A percentile compares a stretch with the other conserved stretches of the same genome.
Conservation (phyloP, 768 basidiomycete species). For the Exsudoporus frostii region DNA sequence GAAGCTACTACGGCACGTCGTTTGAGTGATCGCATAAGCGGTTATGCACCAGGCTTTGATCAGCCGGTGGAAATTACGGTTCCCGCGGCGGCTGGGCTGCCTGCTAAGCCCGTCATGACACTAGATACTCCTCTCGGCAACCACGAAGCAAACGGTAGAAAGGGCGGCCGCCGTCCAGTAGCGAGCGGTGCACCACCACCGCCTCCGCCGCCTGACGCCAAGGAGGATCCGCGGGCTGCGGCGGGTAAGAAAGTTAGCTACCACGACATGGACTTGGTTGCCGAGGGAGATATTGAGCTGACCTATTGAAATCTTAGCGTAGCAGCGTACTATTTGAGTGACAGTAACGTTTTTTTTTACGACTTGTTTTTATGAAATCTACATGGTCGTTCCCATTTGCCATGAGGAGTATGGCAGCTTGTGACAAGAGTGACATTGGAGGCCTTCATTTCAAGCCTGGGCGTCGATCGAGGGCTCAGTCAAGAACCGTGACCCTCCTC, state of each 20-base stretch:
- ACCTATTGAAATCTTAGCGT: conserved; percentile 35
- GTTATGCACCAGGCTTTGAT: conserved; percentile 56
- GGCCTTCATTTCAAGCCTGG: conserved; percentile 22
- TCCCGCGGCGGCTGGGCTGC: conserved; percentile 70
- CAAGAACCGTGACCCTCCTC: conserved; percentile 9
- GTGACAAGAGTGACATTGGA: conserved; percentile 29
- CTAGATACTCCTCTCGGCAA: conserved; percentile 50
- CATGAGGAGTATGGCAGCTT: conserved; percentile 26
- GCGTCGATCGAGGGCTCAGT: conserved; percentile 29
- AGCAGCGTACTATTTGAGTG: conserved; percentile 25
- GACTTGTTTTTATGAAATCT: conserved; percentile 30
- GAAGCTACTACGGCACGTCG: conserved; percentile 58
- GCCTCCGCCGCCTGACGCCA: conserved; percentile 82
- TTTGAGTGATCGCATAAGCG: conserved; percentile 79
- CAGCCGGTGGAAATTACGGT: conserved; percentile 41
- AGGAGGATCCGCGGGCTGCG: conserved; percentile 89
- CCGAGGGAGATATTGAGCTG: conserved; percentile 71
- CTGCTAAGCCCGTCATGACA: conserved; percentile 69
- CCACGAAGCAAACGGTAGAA: conserved; percentile 30
- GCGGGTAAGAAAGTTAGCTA: conserved; percentile 90
- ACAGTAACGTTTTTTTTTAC: conserved; percentile 18
- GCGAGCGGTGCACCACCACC: conserved; percentile 55
- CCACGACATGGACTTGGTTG: conserved; percentile 92
- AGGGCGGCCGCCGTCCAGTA: conserved; percentile 39
- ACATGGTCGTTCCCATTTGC: conserved; percentile 18